phyloP scores from a whole-genome alignment of 768 basidiomycete genomes.

The Boletellus ananas region DNA sequence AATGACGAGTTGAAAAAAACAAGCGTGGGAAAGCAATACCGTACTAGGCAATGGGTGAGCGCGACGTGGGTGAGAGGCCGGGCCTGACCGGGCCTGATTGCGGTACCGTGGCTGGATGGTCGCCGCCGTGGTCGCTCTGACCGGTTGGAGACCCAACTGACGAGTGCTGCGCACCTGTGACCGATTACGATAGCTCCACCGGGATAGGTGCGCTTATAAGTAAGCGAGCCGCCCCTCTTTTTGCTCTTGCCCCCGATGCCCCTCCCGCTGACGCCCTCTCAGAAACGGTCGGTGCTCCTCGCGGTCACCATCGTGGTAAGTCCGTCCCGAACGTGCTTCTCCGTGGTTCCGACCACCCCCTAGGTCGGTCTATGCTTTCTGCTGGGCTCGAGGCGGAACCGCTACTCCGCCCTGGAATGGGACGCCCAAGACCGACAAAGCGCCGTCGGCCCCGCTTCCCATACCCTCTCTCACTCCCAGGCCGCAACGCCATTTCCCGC shows the following conservation, averaged over 20 bases:
- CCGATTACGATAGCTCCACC: too few species aligned
- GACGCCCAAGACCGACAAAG: not conserved
- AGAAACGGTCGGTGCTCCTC: constrained; percentile 28
- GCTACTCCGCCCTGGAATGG: constrained; percentile 1
- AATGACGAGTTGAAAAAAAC: constrained; percentile 34
- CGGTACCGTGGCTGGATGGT: too few species aligned
- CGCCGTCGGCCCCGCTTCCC: not conserved
- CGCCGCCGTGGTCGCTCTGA: not conserved
- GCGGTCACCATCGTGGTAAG: constrained; percentile 27
- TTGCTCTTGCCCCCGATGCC: constrained; percentile 12
- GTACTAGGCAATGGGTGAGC: constrained; percentile 1
- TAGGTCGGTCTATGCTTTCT: constrained; percentile 24
- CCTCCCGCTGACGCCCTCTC: constrained; percentile 25
- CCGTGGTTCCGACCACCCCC: not conserved
- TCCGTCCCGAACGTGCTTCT: not conserved
- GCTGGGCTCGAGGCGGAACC: constrained; percentile 11
- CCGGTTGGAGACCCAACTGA: not conserved
- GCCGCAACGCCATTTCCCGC: not conserved
- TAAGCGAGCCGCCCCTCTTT: too few species aligned
- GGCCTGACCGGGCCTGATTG: too few species aligned
- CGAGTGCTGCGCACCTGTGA: not conserved
- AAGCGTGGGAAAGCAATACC: constrained; percentile 28
- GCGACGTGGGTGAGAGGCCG: too few species aligned
- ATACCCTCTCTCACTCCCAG: not conserved
- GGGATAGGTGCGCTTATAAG: not conserved